A percentile compares a stretch with the other conserved stretches of the same genome.
phyloP scores from a whole-genome alignment of 2,329 filamentous ascomycete species.

The Ambrosiella xylebori region DNA sequence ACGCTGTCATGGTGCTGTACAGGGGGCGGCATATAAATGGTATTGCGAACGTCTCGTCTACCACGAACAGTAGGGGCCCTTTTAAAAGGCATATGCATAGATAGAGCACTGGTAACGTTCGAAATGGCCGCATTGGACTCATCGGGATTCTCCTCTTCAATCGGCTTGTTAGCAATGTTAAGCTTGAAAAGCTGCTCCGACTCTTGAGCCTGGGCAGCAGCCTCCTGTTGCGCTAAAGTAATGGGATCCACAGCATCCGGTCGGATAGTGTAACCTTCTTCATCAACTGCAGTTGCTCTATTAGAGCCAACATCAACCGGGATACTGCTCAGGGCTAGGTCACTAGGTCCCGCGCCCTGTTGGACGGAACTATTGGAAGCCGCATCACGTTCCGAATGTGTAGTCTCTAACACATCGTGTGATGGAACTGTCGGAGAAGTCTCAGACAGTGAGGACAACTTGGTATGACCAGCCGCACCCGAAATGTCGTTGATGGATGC shows the following conservation, averaged over 20 bases:
- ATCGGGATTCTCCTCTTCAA: constrained; percentile 59
- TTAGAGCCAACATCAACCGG: neutral
- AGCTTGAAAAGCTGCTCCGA: constrained; percentile 57
- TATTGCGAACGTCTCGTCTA: constrained; percentile 80
- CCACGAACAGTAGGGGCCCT: constrained; percentile 67
- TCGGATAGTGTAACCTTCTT: constrained; percentile 63
- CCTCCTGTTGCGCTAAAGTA: constrained; percentile 55
- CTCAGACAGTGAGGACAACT: constrained; percentile 39
- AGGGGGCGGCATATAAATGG: constrained; percentile 54
- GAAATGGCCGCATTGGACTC: constrained; percentile 57
- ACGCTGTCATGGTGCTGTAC: constrained; percentile 12
- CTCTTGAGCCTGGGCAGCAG: constrained; percentile 34
- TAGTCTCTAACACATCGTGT: neutral
- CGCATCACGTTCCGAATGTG: neutral
- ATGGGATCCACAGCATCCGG: constrained; percentile 46
- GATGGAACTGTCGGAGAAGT: constrained; percentile 23
- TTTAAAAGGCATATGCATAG: constrained; percentile 46
- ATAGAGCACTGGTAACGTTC: constrained; percentile 57
- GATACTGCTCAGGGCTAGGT: neutral
- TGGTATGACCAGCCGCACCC: constrained; percentile 29
- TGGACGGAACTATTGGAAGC: neutral
- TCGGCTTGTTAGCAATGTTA: constrained; percentile 61
- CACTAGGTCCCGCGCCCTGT: neutral
- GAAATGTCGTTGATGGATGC: constrained; percentile 40
- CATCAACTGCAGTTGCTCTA: constrained; percentile 28